Percentiles rank a stretch among this genome's conserved stretches.
Evolutionary conservation across 257 asterid genomes (phyloP).

Genomic region (Dorcoceras hygrometricum): DNA sequence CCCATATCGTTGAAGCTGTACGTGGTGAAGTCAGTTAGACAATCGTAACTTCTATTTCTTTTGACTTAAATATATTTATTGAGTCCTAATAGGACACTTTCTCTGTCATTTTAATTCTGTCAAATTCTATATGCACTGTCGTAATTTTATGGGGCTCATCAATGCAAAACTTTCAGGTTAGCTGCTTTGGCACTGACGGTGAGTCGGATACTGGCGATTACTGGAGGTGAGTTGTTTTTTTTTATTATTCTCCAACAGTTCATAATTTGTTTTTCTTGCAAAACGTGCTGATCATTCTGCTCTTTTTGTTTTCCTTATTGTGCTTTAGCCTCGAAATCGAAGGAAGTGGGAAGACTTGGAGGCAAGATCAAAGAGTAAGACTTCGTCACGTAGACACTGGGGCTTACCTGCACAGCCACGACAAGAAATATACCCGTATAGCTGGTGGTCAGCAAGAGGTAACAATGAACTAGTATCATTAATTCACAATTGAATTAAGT

Average conservation of each 20-base stretch:
- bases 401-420: slow-evolving; percentile 96
- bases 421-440: slow-evolving; percentile 91
- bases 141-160: slow-evolving; percentile 14
- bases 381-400: slow-evolving; percentile 82
- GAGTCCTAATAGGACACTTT: background rate
- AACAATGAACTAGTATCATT: slow-evolving; percentile 18
- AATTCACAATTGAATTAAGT: background rate
- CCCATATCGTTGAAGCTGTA: background rate
- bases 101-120: slow-evolving; percentile 7
- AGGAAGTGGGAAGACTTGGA: slow-evolving; percentile 94
- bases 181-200: slow-evolving; percentile 86
- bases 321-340: slow-evolving; percentile 77
- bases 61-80: background rate
- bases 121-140: slow-evolving; percentile 2
- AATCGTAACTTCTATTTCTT: background rate
- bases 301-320: slow-evolving; percentile 1
- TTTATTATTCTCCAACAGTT: background rate
- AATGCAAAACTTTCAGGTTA: slow-evolving; percentile 53
- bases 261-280: background rate
- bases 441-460: slow-evolving; percentile 99
- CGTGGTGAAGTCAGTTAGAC: background rate
- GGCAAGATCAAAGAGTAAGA: slow-evolving; percentile 95
- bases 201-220: slow-evolving; percentile 91
- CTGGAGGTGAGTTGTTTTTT: slow-evolving; percentile 65
- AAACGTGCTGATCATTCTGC: slow-evolving; percentile 7